Conservation (phyloP, 768 basidiomycete species). For the Zangia roseola region DNA sequence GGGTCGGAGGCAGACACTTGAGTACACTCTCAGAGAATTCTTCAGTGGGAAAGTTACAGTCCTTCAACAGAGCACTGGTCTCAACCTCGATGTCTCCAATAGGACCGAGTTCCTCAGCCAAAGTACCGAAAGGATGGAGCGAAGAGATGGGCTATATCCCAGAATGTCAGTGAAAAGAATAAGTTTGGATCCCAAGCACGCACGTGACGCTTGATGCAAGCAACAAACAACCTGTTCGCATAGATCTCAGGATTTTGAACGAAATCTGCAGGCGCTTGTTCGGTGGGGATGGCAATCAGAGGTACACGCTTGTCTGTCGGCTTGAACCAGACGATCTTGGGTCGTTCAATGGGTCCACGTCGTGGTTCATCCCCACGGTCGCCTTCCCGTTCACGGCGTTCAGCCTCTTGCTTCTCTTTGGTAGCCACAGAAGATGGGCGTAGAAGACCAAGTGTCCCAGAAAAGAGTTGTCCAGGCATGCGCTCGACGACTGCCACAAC, state of each 20-base stretch:
- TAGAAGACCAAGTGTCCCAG: constrained; percentile 91
- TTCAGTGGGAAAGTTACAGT: constrained; percentile 98
- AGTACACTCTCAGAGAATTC: constrained; percentile 94
- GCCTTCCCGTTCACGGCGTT: constrained; percentile 95
- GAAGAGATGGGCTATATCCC: constrained; percentile 80
- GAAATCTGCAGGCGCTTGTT: constrained; percentile 96
- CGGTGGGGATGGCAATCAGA: constrained; percentile 96
- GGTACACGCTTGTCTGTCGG: constrained; percentile 99
- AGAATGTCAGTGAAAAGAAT: constrained; percentile 17
- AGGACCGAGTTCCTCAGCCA: constrained; percentile 96
- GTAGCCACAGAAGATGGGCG: constrained; percentile 96
- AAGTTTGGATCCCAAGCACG: constrained; percentile 31
- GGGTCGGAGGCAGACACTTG: constrained; percentile 94
- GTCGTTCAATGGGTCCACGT: constrained; percentile 78
- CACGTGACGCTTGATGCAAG: constrained; percentile 98
- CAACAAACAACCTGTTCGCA: constrained; percentile 88
- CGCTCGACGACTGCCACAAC: constrained; percentile 99
- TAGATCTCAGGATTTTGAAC: constrained; percentile 93
- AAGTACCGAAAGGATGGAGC: constrained; percentile 96
- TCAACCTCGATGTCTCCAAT: constrained; percentile 99
- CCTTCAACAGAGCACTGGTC: constrained; percentile 94
- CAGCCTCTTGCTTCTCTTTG: constrained; percentile 98
- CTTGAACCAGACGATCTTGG: constrained; percentile 99
- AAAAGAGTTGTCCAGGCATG: constrained; percentile 98
- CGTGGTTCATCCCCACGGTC: constrained; percentile 84